Conservation (phyloP, 2,329 filamentous ascomycete species). For the Chalaropsis ovoidea region DNA sequence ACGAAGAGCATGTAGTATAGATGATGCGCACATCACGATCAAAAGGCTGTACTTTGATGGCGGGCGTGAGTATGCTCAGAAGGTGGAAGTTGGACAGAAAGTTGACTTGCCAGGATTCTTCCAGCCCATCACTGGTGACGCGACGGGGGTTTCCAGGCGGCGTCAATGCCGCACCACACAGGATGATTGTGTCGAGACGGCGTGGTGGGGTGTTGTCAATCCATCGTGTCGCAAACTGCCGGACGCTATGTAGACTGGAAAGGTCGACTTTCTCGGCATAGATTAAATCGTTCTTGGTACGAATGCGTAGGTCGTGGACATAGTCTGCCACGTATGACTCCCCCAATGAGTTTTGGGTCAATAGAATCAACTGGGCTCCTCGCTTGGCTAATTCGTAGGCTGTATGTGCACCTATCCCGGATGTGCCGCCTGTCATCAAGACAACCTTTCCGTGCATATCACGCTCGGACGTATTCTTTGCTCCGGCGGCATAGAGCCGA, state of each 20-base stretch:
- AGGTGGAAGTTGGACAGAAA: constrained; percentile 94
- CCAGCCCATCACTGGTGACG: constrained; percentile 67
- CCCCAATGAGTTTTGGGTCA: constrained; percentile 69
- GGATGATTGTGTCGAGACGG: constrained; percentile 77
- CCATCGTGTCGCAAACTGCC: constrained; percentile 92
- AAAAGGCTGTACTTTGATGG: constrained; percentile 79
- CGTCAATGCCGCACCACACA: constrained; percentile 72
- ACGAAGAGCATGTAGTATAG: constrained; percentile 76
- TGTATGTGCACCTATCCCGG: constrained; percentile 74
- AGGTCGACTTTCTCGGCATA: constrained; percentile 95
- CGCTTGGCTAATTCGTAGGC: constrained; percentile 64
- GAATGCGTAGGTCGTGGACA: constrained; percentile 72
- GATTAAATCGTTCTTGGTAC: constrained; percentile 73
- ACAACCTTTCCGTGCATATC: constrained; percentile 89
- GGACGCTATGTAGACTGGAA: constrained; percentile 75
- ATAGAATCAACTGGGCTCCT: constrained; percentile 81
- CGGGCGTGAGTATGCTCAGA: constrained; percentile 80
- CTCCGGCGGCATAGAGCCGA: constrained; percentile 71
- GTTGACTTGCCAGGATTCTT: constrained; percentile 88
- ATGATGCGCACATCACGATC: constrained; percentile 88
- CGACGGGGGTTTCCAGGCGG: constrained; percentile 51
- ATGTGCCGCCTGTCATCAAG: constrained; percentile 89
- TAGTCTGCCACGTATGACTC: constrained; percentile 89
- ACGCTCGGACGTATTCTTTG: constrained; percentile 62
- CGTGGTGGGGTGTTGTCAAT: constrained; percentile 88